A percentile compares a stretch with the other conserved stretches of the same genome.
Conservation (phyloP, 164 flowering plant species). For the Magnolia changhungtana region DNA sequence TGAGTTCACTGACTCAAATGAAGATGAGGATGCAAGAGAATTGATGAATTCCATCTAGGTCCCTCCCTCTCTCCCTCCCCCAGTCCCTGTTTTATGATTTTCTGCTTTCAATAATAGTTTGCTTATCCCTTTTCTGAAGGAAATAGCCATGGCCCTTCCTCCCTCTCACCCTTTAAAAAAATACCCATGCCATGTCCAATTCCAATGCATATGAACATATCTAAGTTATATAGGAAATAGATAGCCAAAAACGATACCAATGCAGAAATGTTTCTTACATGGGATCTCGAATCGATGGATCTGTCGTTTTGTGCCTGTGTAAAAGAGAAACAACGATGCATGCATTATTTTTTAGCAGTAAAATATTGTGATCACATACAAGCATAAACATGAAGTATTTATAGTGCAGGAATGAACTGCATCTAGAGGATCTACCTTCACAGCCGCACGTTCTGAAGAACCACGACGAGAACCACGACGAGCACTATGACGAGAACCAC, state of each 20-base stretch:
- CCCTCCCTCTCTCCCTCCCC: too few relatives aligned
- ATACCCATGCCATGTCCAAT: neutral
- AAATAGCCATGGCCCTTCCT: too few relatives aligned
- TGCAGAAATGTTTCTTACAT: constrained; percentile 3
- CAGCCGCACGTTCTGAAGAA: constrained; percentile 4
- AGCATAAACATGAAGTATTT: neutral
- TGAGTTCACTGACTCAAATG: too few relatives aligned
- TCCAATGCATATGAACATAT: neutral
- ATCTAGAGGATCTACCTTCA: neutral
- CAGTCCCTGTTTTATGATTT: too few relatives aligned
- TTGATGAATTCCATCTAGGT: too few relatives aligned
- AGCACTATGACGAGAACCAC: too few relatives aligned
- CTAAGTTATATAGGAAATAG: neutral
- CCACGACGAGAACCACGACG: neutral
- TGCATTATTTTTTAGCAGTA: neutral
- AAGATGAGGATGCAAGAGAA: too few relatives aligned
- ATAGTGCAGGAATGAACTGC: neutral
- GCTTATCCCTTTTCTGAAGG: too few relatives aligned
- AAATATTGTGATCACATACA: neutral
- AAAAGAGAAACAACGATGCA: neutral
- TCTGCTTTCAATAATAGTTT: too few relatives aligned
- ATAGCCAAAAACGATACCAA: neutral
- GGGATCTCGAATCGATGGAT: constrained; percentile 15
- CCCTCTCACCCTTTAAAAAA: too few relatives aligned
- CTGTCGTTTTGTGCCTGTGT: constrained; percentile 8